Evolutionary conservation across 106 monocot genomes (phyloP).

Genomic region (Dendrobium huoshanense): DNA sequence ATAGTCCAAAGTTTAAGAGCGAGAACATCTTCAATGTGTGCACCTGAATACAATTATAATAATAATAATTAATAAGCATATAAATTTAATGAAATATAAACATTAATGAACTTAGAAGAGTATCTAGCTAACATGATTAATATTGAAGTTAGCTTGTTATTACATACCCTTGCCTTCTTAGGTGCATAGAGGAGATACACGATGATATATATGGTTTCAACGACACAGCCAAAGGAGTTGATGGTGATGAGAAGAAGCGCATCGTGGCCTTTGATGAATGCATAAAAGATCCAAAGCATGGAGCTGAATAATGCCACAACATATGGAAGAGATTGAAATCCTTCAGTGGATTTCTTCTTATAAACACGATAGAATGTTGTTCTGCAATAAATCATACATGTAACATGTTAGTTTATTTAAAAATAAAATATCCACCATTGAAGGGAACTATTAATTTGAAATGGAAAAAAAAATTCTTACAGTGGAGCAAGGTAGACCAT

Average conservation of each 20-base stretch:
- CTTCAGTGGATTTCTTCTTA: conserved; percentile 17
- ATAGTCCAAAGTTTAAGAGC: conserved; percentile 13
- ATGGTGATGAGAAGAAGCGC: conserved; percentile 14
- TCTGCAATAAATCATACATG: neutral
- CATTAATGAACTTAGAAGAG: too few species aligned
- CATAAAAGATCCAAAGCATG: conserved; percentile 16
- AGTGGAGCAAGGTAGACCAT: conserved; percentile 45
- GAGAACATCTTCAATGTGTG: conserved; percentile 9
- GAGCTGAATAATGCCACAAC: conserved; percentile 16
- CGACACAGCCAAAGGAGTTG: conserved; percentile 2
- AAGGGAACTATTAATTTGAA: neutral
- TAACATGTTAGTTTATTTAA: neutral
- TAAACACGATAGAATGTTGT: conserved; percentile 12
- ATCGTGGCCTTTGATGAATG: conserved; percentile 2
- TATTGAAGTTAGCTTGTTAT: too few species aligned
- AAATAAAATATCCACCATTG: neutral
- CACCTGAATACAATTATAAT: conserved; percentile 1
- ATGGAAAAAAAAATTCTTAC: conserved; percentile 19
- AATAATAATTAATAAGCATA: neutral
- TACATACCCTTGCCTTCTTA: conserved; percentile 5
- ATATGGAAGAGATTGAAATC: conserved; percentile 10
- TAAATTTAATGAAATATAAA: neutral
- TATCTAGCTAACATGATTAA: too few species aligned
- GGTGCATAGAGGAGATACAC: conserved; percentile 7
- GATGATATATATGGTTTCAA: conserved; percentile 9